Percentiles rank a stretch among this genome's conserved stretches.
phyloP scores from a whole-genome alignment of 1,139 yeast genomes.

The Candida neerlandica region DNA sequence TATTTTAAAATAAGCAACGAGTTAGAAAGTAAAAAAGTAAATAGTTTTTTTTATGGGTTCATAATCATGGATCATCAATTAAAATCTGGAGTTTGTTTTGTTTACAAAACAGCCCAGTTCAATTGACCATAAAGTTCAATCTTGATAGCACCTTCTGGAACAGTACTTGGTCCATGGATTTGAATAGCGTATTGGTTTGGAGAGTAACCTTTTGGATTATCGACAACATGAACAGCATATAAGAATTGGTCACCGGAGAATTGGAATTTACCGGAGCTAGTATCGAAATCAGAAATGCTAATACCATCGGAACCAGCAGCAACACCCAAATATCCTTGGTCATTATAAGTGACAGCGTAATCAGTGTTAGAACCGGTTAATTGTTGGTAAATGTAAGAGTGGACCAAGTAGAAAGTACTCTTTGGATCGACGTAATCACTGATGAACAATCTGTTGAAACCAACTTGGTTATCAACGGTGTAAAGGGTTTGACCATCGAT shows the following conservation, averaged over 20 bases:
- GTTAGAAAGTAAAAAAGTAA: background rate
- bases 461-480: constrained; percentile 1
- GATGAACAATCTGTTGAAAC: constrained; percentile 2
- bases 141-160: constrained; percentile 3
- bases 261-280: background rate
- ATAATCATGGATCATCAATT: too few species aligned
- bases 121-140: background rate
- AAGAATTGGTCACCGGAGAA: constrained; percentile 6
- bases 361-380: background rate
- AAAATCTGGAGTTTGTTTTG: background rate
- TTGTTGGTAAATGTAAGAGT: constrained; percentile 1
- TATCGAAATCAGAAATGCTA: constrained; percentile 2
- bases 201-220: background rate
- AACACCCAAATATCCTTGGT: constrained; percentile 2
- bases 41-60: background rate
- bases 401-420: constrained; percentile 2
- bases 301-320: constrained; percentile 8
- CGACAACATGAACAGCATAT: constrained; percentile 6
- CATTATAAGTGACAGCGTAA: background rate
- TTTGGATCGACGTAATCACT: constrained; percentile 4
- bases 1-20: background rate
- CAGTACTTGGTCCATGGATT: background rate
- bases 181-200: constrained; percentile 7
- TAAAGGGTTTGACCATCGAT: constrained; percentile 2
- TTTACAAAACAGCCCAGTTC: constrained; percentile 5